Conservation (phyloP, 441 rosid genomes). For the Adansonia madagascariensis region DNA sequence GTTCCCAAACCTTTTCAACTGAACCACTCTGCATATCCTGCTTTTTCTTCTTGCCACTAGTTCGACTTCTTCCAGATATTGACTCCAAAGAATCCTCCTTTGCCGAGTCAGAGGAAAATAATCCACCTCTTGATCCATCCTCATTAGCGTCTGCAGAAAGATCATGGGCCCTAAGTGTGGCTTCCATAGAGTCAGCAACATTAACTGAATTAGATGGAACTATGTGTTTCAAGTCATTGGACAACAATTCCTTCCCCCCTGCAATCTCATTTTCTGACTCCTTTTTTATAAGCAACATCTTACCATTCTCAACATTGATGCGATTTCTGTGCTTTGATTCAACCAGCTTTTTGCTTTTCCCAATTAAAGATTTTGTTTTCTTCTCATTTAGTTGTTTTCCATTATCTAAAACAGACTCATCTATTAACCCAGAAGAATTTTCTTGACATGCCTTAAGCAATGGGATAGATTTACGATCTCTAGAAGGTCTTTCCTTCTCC, state of each 20-base stretch:
- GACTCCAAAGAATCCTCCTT: conserved; percentile 40
- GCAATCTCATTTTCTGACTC: conserved; percentile 29
- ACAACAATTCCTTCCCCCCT: conserved; percentile 30
- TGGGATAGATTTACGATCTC: conserved; percentile 33
- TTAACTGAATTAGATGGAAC: conserved; percentile 26
- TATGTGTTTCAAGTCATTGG: conserved; percentile 28
- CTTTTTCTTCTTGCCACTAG: conserved; percentile 33
- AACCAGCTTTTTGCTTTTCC: conserved; percentile 31
- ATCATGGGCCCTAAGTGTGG: conserved; percentile 30
- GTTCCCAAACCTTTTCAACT: conserved; percentile 32
- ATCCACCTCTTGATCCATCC: conserved; percentile 31
- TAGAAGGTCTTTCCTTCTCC: conserved; percentile 31
- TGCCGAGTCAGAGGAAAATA: conserved; percentile 27
- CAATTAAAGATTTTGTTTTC: conserved; percentile 27
- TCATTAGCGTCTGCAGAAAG: conserved; percentile 29
- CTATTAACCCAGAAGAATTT: conserved; percentile 32
- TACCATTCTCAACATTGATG: conserved; percentile 25
- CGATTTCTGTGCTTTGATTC: conserved; percentile 29
- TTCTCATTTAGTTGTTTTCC: conserved; percentile 31
- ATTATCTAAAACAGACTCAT: conserved; percentile 31
- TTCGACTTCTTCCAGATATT: conserved; percentile 29
- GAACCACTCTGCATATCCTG: conserved; percentile 29
- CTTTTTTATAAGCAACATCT: conserved; percentile 25
- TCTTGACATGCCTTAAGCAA: conserved; percentile 32
- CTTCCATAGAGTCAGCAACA: conserved; percentile 32